Evolutionary conservation across 371 early-diverging fungal species (phyloP), one percentile per base, ranked within the genome.

Genomic region (Capillidium heterosporum): DNA sequence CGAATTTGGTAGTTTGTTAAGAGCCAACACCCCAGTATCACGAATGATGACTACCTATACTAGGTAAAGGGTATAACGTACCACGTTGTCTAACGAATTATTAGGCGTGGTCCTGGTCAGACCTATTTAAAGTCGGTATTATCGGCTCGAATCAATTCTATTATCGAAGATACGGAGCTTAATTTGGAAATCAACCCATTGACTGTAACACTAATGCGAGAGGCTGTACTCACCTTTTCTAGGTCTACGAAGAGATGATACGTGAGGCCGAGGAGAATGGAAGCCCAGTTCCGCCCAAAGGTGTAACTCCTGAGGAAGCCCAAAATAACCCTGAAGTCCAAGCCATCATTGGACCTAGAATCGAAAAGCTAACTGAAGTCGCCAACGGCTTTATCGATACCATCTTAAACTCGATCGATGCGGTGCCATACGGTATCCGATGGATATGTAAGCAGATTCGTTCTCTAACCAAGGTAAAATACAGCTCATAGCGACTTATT

Each of bases 391-490:
- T 94, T 59, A 66, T 95, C 29, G 74, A 76, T 15, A 87, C 86
- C 8, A 91, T 95, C 53, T 74, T 92, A 29, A 71, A 70, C 7
- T 83, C 86, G 0, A 72, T 86, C 15, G 81, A 86, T 47, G 72
- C 76, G 57, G 87, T 89, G 1, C 96, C 96, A 0, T 94, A 90
- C 60, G 96, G 95, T 48, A 95, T 95, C 64, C 78, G 94, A n/a
- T 95, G 95, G 95, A 90, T 95, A 48, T 95, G 96, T 70, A 95
- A 95, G 60, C 93, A 95, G 69, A 95, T 95, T 69, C 72, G 86
- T 39, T 85, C 84, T 0, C 66, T 95, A 59, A 89, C 93, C n/a
- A 89, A 86, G 75, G 80, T 83, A 47, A 62, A 62, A 26, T 39
- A 10, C 29, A 11, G 4, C 11, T 24, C 23, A 13, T 31, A 42